phyloP scores from a whole-genome alignment of 352 stramenopile genomes.

The Albugo laibachii region DNA sequence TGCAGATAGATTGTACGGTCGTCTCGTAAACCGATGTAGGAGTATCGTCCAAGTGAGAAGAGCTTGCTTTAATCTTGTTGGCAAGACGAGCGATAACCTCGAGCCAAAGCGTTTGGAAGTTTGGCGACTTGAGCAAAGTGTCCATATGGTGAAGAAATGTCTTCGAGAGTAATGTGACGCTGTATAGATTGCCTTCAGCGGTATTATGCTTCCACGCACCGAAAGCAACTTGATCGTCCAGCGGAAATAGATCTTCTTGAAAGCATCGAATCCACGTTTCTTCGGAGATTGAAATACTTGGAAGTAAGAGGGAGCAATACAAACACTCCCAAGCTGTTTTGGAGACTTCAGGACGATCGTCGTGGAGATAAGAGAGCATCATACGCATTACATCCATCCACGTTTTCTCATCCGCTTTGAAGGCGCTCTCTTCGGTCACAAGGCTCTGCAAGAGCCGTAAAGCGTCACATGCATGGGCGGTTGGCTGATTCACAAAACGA shows the following conservation, averaged over 20 bases:
- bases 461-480: constrained; percentile 52
- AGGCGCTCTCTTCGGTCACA: constrained; percentile 48
- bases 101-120: constrained; percentile 58
- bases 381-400: constrained; percentile 77
- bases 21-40: constrained; percentile 59
- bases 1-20: constrained; percentile 72
- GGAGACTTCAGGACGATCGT: constrained; percentile 49
- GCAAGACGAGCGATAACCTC: constrained; percentile 49
- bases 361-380: constrained; percentile 67
- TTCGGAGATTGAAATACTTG: constrained; percentile 39
- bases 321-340: constrained; percentile 74
- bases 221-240: constrained; percentile 63
- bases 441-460: constrained; percentile 49
- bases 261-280: constrained; percentile 73
- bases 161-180: constrained; percentile 69
- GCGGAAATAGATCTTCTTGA: constrained; percentile 72
- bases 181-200: constrained; percentile 56
- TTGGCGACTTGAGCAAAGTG: constrained; percentile 36
- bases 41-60: constrained; percentile 12
- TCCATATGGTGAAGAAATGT: constrained; percentile 73
- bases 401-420: constrained; percentile 44
- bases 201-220: constrained; percentile 20
- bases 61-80: constrained; percentile 32
- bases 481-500: constrained; percentile 54
- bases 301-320: constrained; percentile 58